These are phyloP conservation scores for Cercospora janseana DNA, from an alignment of 2,329 filamentous ascomycete species.

Conservation along the genomic window DNA sequence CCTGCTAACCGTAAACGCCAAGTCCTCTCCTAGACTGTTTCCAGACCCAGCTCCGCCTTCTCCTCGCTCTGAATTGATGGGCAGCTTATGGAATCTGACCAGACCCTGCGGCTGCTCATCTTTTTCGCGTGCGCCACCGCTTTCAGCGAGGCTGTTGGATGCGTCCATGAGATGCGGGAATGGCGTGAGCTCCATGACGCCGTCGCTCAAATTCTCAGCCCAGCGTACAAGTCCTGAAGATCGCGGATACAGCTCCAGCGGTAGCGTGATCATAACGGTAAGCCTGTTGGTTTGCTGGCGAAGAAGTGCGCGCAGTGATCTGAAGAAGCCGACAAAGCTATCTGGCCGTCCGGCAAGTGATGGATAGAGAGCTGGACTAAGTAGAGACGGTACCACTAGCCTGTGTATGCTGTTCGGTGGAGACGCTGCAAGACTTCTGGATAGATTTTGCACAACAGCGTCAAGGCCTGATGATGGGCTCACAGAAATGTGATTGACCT, in stretches of 20 bases:
- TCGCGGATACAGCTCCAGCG: constrained; percentile 76
- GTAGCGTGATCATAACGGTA: constrained; percentile 73
- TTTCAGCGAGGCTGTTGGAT: constrained; percentile 44
- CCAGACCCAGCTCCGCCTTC: constrained; percentile 69
- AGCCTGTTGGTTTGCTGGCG: constrained; percentile 64
- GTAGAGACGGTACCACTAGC: constrained; percentile 76
- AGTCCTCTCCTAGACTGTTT: constrained; percentile 69
- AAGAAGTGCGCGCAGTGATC: constrained; percentile 71
- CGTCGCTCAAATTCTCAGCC: constrained; percentile 82
- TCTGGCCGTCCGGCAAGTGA: constrained; percentile 66
- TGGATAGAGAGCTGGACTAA: constrained; percentile 83
- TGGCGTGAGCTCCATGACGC: constrained; percentile 77
- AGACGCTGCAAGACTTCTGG: constrained; percentile 56
- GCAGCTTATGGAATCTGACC: constrained; percentile 76
- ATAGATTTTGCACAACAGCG: constrained; percentile 61
- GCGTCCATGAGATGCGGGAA: constrained; percentile 63
- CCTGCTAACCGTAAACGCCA: constrained; percentile 85
- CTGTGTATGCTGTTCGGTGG: constrained; percentile 68
- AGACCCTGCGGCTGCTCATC: constrained; percentile 84
- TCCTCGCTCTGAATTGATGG: constrained; percentile 83
- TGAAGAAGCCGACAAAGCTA: constrained; percentile 75
- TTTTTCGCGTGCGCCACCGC: constrained; percentile 53
- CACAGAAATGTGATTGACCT: constrained; percentile 54
- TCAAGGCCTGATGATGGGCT: constrained; percentile 65
- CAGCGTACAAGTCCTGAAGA: constrained; percentile 73